Evolutionary conservation across 495 filamentous ascomycete genomes (phyloP).

Genomic region (Xylaria palmicola): DNA sequence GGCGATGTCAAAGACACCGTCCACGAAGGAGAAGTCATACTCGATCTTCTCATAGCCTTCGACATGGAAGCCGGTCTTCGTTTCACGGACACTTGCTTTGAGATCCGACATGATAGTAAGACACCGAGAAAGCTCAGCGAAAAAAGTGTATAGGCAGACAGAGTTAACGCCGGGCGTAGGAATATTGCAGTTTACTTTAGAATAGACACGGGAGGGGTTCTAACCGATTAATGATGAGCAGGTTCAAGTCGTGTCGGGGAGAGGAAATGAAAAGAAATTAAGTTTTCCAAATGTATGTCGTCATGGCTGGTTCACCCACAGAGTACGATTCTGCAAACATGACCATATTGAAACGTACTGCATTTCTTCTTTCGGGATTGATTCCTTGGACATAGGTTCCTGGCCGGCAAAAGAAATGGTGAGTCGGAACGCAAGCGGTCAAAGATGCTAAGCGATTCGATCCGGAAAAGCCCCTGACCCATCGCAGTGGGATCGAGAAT

Average conservation of each 20-base stretch:
- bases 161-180: background rate
- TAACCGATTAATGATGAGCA: background rate
- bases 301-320: conserved; percentile 3
- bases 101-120: conserved; percentile 57
- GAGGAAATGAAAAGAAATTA: background rate
- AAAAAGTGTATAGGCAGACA: background rate
- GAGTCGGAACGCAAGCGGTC: background rate
- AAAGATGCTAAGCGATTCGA: background rate
- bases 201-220: background rate
- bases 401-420: background rate
- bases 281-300: background rate
- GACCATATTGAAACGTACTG: background rate
- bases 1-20: conserved; percentile 55
- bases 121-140: background rate
- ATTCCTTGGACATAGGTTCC: no score
- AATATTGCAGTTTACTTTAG: background rate
- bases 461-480: background rate
- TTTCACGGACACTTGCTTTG: conserved; percentile 55
- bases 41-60: conserved; percentile 65
- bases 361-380: background rate
- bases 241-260: background rate
- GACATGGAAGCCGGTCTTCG: conserved; percentile 57
- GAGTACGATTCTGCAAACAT: background rate
- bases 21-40: conserved; percentile 66
- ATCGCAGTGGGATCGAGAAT: background rate